phyloP scores from a whole-genome alignment of 2,329 filamentous ascomycete species.

The Akanthomyces dipterigenus region DNA sequence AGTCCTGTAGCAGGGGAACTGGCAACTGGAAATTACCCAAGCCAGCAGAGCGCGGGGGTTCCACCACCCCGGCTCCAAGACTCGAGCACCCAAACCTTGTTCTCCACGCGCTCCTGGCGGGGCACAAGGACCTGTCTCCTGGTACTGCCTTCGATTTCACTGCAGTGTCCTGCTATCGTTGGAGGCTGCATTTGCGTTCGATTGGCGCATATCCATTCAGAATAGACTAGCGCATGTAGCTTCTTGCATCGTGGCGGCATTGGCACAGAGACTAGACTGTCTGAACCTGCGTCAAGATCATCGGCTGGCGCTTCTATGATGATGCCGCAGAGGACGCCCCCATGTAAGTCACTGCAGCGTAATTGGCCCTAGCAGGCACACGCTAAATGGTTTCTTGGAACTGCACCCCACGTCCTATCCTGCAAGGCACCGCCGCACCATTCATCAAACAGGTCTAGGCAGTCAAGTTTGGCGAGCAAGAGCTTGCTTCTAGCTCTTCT shows the following conservation, averaged over 20 bases:
- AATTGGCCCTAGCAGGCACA: neutral
- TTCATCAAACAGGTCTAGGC: conserved; percentile 4
- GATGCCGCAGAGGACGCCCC: neutral
- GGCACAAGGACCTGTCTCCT: neutral
- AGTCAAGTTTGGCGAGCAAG: neutral
- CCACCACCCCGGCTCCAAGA: neutral
- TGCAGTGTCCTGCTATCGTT: neutral
- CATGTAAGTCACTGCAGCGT: neutral
- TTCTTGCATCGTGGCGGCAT: neutral
- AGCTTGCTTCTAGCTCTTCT: conserved; percentile 9
- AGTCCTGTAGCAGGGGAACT: neutral
- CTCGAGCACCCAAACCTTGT: conserved; percentile 1
- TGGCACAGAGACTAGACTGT: neutral
- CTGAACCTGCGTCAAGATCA: neutral
- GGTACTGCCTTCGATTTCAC: neutral
- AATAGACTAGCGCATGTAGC: neutral
- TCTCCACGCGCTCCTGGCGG: neutral
- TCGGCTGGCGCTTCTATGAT: neutral
- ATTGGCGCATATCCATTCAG: neutral
- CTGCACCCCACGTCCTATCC: conserved; percentile 2
- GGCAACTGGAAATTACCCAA: neutral
- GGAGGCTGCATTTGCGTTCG: neutral
- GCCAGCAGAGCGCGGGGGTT: neutral
- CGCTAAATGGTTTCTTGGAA: neutral
- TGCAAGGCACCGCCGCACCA: neutral